phyloP scores from a whole-genome alignment of 441 rosid genomes.

The Eruca vesicaria region DNA sequence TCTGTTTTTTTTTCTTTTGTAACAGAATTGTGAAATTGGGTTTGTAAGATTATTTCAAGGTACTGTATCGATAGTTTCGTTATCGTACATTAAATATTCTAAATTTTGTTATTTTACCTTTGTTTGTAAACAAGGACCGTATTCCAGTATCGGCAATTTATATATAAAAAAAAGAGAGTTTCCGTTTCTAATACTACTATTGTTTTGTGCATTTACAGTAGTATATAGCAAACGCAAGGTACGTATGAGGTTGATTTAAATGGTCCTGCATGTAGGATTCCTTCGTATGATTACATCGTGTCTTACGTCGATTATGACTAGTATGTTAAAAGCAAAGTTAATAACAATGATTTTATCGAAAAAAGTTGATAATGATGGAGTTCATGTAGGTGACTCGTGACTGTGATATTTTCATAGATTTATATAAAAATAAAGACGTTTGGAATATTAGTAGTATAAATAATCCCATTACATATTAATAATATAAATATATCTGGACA shows the following conservation, averaged over 20 bases:
- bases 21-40: not conserved
- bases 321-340: not conserved
- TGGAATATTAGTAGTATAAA: not conserved
- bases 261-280: conserved; percentile 16
- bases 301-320: conserved; percentile 14
- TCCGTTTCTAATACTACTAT: not conserved
- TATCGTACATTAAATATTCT: conserved; percentile 4
- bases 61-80: conserved; percentile 1
- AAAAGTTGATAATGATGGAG: not conserved
- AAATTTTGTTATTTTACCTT: not conserved
- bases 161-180: too few species aligned
- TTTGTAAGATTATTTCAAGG: conserved; percentile 20
- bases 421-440: not conserved
- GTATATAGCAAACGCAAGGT: not conserved
- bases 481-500: not conserved
- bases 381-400: not conserved
- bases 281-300: not conserved
- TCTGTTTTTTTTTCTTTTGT: conserved; percentile 21
- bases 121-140: not conserved
- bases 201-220: not conserved
- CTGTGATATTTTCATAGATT: not conserved
- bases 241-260: conserved; percentile 6
- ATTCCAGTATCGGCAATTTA: not conserved
- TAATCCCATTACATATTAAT: not conserved
- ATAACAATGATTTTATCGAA: too few species aligned